phyloP scores from a whole-genome alignment of 2,329 filamentous ascomycete species.

The Aspergillus versicolor region DNA sequence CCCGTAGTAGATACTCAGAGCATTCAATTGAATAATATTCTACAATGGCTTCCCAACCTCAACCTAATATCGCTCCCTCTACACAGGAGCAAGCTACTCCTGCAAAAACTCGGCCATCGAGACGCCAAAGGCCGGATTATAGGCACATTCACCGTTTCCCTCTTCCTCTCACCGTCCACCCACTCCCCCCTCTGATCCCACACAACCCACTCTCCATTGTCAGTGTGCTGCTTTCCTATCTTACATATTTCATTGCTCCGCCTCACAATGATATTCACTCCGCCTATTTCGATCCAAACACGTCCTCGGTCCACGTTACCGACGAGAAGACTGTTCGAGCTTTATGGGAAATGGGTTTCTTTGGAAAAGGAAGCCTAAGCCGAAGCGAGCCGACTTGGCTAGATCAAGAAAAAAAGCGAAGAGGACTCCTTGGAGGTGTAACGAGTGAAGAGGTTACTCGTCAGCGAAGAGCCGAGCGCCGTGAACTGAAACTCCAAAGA shows the following conservation, averaged over 20 bases:
- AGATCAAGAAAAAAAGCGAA: slow-evolving; percentile 73
- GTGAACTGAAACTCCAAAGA: slow-evolving; percentile 83
- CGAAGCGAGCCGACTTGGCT: slow-evolving; percentile 95
- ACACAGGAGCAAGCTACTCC: slow-evolving; percentile 11
- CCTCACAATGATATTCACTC: slow-evolving; percentile 63
- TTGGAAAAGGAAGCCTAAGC: slow-evolving; percentile 89
- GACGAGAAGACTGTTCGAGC: slow-evolving; percentile 73
- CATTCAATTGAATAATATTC: slow-evolving; percentile 23
- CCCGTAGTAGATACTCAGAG: slow-evolving; percentile 22
- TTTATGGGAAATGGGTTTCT: slow-evolving; percentile 96
- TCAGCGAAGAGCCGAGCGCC: slow-evolving; percentile 74
- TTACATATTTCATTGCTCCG: slow-evolving; percentile 68
- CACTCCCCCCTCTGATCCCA: slow-evolving; percentile 83
- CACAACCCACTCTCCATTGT: slow-evolving; percentile 88
- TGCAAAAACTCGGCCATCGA: slow-evolving; percentile 26
- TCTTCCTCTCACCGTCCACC: slow-evolving; percentile 76
- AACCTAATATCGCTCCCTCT: slow-evolving; percentile 19
- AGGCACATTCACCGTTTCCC: slow-evolving; percentile 79
- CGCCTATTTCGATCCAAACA: slow-evolving; percentile 78
- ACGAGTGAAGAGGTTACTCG: slow-evolving; percentile 83
- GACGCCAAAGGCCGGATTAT: slow-evolving; percentile 53
- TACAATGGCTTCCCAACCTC: slow-evolving; percentile 30
- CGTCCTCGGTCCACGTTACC: slow-evolving; percentile 79
- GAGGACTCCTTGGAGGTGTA: slow-evolving; percentile 61
- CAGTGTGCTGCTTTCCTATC: slow-evolving; percentile 74